Evolutionary conservation across 2,329 filamentous ascomycete species (phyloP), one percentile per base, ranked within the genome.

Genomic region (Neurospora sp.): DNA sequence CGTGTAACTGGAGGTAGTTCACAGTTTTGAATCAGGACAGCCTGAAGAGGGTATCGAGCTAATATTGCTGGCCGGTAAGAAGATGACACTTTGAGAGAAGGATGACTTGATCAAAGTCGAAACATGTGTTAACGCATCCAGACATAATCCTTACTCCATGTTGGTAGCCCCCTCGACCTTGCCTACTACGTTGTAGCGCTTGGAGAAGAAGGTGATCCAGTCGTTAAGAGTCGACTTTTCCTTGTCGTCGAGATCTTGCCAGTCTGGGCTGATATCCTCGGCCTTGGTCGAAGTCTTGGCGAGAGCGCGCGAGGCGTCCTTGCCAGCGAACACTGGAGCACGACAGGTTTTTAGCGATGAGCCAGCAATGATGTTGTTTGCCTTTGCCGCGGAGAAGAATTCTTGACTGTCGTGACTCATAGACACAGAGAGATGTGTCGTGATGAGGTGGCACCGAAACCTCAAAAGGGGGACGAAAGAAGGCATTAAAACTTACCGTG

Each of bases 191-290:
- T 97, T 98, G 83, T 99, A 99, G 70, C 96, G 87, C 84, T 98
- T 99, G 75, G 91, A 93, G 81, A 99, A 99, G 82, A 97, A 99
- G 1, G 91, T 97, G 73, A 91, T 89, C 96, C 96, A 99, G 80
- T 99, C 96, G 69, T 95, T 87, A 72, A 99, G 82, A 3, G 91
- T 90, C 36, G 87, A 88, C 83, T 96, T 93, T 79, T 97, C 90
- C 81, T 96, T 93, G 28, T 97, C 93, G 15, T 85, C 84, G 68
- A 99, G 84, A 76, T 93, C 91, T 70, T 90, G 84, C 91, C 93
- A 98, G 68, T 97, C 91, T 2, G 96, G 83, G 39, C 83, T 83
- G 73, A 93, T 95, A 75, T 98, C 94, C 76, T 96, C 93, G 5
- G 86, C 80, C 79, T 97, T 96, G 67, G 94, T 89, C 8, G 93